A percentile compares a stretch with the other conserved stretches of the same genome.
Evolutionary conservation across 176 grass and related monocot species (phyloP).

Genomic region (Hyparrhenia diplandra): DNA sequence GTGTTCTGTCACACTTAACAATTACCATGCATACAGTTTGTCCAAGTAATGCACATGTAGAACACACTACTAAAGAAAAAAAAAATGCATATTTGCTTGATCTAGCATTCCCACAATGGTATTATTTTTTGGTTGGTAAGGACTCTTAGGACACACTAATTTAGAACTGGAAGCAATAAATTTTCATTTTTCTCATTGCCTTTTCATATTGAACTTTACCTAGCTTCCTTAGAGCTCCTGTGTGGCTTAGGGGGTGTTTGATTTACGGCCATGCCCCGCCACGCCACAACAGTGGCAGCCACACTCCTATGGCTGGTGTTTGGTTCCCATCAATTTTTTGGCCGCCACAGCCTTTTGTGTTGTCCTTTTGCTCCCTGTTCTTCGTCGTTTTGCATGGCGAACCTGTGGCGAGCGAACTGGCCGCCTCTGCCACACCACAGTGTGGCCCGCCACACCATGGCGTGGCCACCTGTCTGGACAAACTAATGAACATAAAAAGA

Average conservation of each 20-base stretch:
- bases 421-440: too few species aligned
- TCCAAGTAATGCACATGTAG: not conserved
- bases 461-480: too few species aligned
- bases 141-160: not conserved
- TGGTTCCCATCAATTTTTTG: too few species aligned
- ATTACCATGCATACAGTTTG: not conserved
- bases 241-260: too few species aligned
- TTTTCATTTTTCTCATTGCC: not conserved
- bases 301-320: too few species aligned
- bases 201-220: not conserved
- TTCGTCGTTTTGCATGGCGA: too few species aligned
- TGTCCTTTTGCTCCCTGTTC: too few species aligned
- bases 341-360: too few species aligned
- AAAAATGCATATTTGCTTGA: not conserved
- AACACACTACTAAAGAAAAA: not conserved
- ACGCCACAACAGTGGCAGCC: too few species aligned
- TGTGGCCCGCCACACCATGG: too few species aligned
- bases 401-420: too few species aligned
- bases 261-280: too few species aligned
- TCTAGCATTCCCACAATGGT: not conserved
- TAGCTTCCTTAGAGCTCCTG: not conserved
- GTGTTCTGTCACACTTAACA: not conserved
- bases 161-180: not conserved
- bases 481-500: not conserved
- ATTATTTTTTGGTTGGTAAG: not conserved